Percentiles rank a stretch among this genome's conserved stretches.
These are phyloP conservation scores for Graphium sp. DNA, from an alignment of 2,329 filamentous ascomycete species.

Conservation along the genomic window DNA sequence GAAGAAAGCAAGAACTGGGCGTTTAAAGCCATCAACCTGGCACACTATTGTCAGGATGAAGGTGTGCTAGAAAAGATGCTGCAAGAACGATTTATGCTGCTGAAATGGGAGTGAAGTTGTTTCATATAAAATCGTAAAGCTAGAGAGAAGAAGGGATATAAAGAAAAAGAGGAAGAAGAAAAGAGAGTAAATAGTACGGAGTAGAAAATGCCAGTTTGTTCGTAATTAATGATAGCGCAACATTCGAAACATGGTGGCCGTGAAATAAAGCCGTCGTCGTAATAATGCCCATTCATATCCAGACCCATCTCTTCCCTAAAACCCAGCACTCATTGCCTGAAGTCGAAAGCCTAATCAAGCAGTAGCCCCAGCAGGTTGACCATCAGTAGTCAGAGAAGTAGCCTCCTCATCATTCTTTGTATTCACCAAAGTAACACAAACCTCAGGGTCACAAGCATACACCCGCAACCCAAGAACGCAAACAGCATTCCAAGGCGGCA, in stretches of 20 bases:
- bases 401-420: constrained; percentile 13
- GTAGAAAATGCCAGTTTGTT: not conserved
- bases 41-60: constrained; percentile 38
- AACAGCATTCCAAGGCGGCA: constrained; percentile 21
- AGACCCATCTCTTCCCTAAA: too few relatives aligned
- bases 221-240: not conserved
- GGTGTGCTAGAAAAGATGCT: constrained; percentile 26
- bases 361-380: constrained; percentile 13
- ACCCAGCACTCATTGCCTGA: too few relatives aligned
- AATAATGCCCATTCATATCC: too few relatives aligned
- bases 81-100: constrained; percentile 22
- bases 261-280: too few relatives aligned
- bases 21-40: constrained; percentile 42
- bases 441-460: constrained; percentile 17
- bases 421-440: constrained; percentile 17
- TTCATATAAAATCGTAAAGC: too few relatives aligned
- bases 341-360: not conserved
- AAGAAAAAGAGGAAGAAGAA: not conserved
- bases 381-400: constrained; percentile 11
- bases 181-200: not conserved
- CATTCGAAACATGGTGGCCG: not conserved
- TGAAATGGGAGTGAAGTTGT: constrained; percentile 15
- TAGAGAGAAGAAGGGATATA: too few relatives aligned
- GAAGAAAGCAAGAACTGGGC: constrained; percentile 43
- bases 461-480: constrained; percentile 21